These are phyloP conservation scores for Aspergillus caelatus DNA, from an alignment of 2,329 filamentous ascomycete species.

Conservation along the genomic window DNA sequence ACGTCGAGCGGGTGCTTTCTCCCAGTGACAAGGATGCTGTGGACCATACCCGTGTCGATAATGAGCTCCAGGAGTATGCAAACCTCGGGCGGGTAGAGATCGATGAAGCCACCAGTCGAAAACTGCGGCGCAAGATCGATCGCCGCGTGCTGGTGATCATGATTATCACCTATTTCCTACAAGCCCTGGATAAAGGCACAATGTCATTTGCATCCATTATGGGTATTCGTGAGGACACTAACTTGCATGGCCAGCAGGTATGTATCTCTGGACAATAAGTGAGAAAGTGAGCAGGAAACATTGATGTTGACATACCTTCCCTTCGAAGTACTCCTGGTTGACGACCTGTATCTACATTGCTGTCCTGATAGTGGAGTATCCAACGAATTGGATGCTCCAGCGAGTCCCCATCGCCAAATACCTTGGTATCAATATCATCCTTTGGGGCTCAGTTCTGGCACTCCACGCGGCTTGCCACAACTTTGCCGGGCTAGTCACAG, in stretches of 20 bases:
- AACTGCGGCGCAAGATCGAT: conserved; percentile 68
- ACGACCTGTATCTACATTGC: conserved; percentile 75
- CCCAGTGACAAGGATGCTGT: conserved; percentile 54
- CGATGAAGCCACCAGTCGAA: conserved; percentile 59
- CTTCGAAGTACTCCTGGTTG: conserved; percentile 67
- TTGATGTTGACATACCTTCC: background rate
- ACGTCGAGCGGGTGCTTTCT: conserved; percentile 55
- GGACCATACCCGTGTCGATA: conserved; percentile 65
- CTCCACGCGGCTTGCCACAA: conserved; percentile 63
- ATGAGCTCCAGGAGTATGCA: conserved; percentile 72
- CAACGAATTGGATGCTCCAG: conserved; percentile 67
- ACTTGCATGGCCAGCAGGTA: conserved; percentile 45
- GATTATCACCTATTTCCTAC: conserved; percentile 74
- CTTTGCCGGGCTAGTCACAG: conserved; percentile 61
- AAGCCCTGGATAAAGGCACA: conserved; percentile 50
- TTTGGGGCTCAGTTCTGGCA: conserved; percentile 65
- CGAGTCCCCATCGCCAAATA: conserved; percentile 70
- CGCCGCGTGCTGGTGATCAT: conserved; percentile 69
- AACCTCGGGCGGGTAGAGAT: conserved; percentile 60
- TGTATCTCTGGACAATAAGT: conserved; percentile 10
- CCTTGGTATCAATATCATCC: conserved; percentile 63
- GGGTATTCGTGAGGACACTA: conserved; percentile 49
- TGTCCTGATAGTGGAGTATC: conserved; percentile 71
- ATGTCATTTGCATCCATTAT: conserved; percentile 48
- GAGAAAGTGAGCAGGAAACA: background rate